Evolutionary conservation across 345 rosid genomes (phyloP).

Genomic region (Rhizophora mangle): DNA sequence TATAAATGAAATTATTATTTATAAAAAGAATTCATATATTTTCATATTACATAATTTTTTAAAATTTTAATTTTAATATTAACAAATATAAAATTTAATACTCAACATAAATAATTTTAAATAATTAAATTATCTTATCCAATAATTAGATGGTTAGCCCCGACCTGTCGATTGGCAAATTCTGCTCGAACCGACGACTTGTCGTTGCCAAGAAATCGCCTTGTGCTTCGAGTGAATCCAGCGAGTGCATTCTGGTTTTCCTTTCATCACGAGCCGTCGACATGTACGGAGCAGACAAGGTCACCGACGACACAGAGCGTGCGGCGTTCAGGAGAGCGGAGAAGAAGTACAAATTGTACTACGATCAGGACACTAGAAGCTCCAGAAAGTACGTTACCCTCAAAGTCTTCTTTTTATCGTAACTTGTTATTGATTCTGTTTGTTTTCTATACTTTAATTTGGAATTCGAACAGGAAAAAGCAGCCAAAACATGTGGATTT

Average conservation of each 20-base stretch:
- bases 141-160: too few relatives aligned
- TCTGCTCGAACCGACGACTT: too few relatives aligned
- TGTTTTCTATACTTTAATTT: neutral
- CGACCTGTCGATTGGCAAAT: too few relatives aligned
- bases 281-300: conserved; percentile 65
- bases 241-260: neutral
- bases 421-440: neutral
- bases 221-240: neutral
- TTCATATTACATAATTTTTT: too few relatives aligned
- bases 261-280: neutral
- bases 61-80: too few relatives aligned
- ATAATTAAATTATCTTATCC: too few relatives aligned
- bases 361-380: conserved; percentile 54
- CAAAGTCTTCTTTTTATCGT: neutral
- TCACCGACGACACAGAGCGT: conserved; percentile 51
- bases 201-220: too few relatives aligned
- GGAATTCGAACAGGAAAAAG: conserved; percentile 56
- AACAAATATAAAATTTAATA: too few relatives aligned
- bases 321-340: conserved; percentile 84
- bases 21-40: too few relatives aligned
- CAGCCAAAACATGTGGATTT: conserved; percentile 68
- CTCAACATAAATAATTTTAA: too few relatives aligned
- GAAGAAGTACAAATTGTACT: conserved; percentile 86
- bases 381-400: conserved; percentile 47
- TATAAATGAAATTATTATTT: too few relatives aligned